A percentile compares a stretch with the other conserved stretches of the same genome.
phyloP scores from a whole-genome alignment of 768 basidiomycete species.

The Mrakia hoshinonis region DNA sequence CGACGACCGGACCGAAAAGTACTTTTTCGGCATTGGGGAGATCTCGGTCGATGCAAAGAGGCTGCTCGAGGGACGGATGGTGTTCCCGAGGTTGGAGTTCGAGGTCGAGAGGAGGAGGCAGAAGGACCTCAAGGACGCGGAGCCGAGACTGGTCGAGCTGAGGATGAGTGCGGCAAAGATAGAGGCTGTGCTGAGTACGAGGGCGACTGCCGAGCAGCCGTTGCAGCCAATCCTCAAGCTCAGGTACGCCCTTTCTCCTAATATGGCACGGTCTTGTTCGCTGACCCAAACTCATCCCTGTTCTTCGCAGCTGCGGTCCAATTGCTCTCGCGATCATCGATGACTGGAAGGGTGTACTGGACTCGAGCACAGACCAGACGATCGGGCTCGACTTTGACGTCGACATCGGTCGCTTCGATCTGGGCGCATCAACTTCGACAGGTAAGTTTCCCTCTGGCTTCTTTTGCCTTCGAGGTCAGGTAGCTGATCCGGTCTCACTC shows the following conservation, averaged over 20 bases:
- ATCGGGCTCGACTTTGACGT: slow-evolving; percentile 38
- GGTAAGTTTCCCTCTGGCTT: slow-evolving; percentile 35
- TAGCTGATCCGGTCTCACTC: slow-evolving; percentile 32
- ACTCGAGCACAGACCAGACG: slow-evolving; percentile 22
- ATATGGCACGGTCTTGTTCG: background rate
- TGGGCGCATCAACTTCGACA: slow-evolving; percentile 35
- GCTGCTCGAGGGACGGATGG: slow-evolving; percentile 36
- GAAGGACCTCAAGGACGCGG: background rate
- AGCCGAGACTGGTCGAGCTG: slow-evolving; percentile 33
- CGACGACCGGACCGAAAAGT: slow-evolving; percentile 53
- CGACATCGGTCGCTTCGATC: slow-evolving; percentile 36
- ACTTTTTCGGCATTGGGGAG: slow-evolving; percentile 56
- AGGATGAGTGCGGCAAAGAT: slow-evolving; percentile 19
- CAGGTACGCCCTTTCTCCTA: slow-evolving; percentile 32
- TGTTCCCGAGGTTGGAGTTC: slow-evolving; percentile 33
- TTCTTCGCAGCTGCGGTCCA: slow-evolving; percentile 33
- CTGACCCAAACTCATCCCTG: background rate
- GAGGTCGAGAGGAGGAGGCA: slow-evolving; percentile 23
- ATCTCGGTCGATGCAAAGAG: slow-evolving; percentile 48
- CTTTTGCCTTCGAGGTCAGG: slow-evolving; percentile 33
- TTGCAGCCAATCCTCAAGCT: slow-evolving; percentile 30
- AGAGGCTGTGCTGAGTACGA: slow-evolving; percentile 32
- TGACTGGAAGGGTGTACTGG: slow-evolving; percentile 36
- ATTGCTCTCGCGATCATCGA: slow-evolving; percentile 36
- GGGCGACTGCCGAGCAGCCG: slow-evolving; percentile 28